phyloP scores from a whole-genome alignment of 768 basidiomycete species.

The Rhodosporidiobolus sp. region DNA sequence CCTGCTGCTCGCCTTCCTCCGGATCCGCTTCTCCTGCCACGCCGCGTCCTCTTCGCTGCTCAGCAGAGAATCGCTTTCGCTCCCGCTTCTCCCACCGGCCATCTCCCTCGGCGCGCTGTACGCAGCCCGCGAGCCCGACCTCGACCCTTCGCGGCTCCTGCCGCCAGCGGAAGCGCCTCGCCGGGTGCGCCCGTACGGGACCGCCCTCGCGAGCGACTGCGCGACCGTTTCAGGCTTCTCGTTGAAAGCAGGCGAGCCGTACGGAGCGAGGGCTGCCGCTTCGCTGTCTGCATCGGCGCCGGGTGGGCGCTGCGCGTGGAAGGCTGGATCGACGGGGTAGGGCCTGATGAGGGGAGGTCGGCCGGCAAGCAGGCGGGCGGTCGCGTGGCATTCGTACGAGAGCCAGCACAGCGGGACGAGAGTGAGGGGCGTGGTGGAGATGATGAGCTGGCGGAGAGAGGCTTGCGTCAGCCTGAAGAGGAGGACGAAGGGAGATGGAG shows the following conservation, averaged over 20 bases:
- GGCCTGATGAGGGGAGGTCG: not conserved
- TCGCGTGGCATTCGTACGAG: not conserved
- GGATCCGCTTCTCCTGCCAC: not conserved
- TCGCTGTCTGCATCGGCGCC: not conserved
- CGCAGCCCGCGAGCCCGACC: not conserved
- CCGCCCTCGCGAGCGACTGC: not conserved
- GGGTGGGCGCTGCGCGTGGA: not conserved
- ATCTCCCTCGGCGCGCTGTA: not conserved
- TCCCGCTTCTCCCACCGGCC: not conserved
- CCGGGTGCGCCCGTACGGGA: not conserved
- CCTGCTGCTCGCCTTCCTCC: not conserved
- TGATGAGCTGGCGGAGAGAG: not conserved
- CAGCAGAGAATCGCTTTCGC: not conserved
- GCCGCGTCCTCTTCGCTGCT: slow-evolving; percentile 3
- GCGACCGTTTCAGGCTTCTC: not conserved
- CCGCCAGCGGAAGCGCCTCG: not conserved
- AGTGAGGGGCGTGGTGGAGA: not conserved
- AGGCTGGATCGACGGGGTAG: not conserved
- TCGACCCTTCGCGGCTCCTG: not conserved
- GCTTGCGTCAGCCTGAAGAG: not conserved
- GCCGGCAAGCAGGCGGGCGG: not conserved
- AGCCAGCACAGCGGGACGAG: not conserved
- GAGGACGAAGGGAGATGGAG: not conserved
- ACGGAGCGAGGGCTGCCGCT: too few species aligned
- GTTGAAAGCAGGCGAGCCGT: too few species aligned